Evolutionary conservation across 1,284 basidiomycete species (phyloP), one percentile per base, ranked within the genome.

Genomic region (Austroboletus novae-zelandiae): DNA sequence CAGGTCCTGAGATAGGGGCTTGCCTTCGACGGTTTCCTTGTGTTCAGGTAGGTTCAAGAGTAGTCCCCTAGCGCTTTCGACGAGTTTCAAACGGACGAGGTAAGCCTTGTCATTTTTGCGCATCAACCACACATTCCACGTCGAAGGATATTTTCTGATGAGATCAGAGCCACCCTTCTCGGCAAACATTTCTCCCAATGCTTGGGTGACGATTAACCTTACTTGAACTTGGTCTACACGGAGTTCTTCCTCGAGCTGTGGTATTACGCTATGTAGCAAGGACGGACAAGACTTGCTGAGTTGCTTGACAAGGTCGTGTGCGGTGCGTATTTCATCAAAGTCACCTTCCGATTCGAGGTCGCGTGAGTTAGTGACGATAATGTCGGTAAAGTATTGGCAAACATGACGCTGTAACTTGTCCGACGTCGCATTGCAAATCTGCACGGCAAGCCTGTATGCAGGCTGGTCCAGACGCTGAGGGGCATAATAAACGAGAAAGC

Each of bases 161-260:
- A 97, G 76, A 61, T 94, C 88, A 14, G 72, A 60, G 0, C 86
- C 86, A 10, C 81, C 80, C 59, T 85, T 84, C 57, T 89, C 83
- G 0, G 86, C 84, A 65, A 93, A 95, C 87, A 99, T 96, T 54
- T 87, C 83, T 0, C 94, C 96, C 1, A 99, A 77, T 0, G 86
- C 88, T 56, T 89, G 81, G 0, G 92, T 94, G 4, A 90, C 91
- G 52, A 94, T 79, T 5, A 83, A 66, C 17, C 96, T 83, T 1
- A 96, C 72, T 39, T 81, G 77, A 0, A 83, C 70, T 40, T 93
- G 84, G 53, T 93, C 89, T 0, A 89, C 84, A 15, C 83, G 80
- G 5, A 98, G 76, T 65, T 98, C 94, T 60, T 94, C 90, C 67
- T 97, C 95, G 13, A 99, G 80, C 52, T 94, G 88, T 0, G 96